These are phyloP conservation scores for Cichorium intybus DNA, from an alignment of 140 eudicot species.

Conservation along the genomic window DNA sequence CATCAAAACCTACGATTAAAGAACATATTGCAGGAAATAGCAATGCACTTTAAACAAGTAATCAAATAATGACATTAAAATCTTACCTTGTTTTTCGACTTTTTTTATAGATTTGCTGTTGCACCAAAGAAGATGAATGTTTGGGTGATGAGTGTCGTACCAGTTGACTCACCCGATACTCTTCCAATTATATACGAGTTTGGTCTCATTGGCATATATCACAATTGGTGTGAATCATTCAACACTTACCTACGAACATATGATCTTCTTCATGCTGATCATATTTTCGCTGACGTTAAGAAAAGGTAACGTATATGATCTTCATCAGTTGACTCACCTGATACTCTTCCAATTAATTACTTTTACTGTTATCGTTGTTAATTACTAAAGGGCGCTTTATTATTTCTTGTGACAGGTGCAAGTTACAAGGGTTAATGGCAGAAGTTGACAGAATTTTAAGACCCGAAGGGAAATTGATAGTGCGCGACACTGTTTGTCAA, in stretches of 20 bases:
- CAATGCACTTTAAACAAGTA: slow-evolving; percentile 20
- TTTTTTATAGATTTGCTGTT: slow-evolving; percentile 52
- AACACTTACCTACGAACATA: slow-evolving; percentile 68
- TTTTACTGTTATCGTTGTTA: neutral
- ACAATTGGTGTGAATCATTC: slow-evolving; percentile 73
- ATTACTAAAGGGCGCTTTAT: neutral
- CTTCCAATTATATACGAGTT: slow-evolving; percentile 66
- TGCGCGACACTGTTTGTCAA: slow-evolving; percentile 46
- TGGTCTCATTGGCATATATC: slow-evolving; percentile 61
- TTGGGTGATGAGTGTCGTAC: slow-evolving; percentile 74
- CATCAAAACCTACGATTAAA: neutral
- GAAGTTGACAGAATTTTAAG: slow-evolving; percentile 62
- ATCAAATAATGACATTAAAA: too few species aligned
- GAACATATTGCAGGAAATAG: too few species aligned
- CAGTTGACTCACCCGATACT: slow-evolving; percentile 52
- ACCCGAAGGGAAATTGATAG: slow-evolving; percentile 50
- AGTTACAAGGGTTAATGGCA: slow-evolving; percentile 45
- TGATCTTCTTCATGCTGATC: slow-evolving; percentile 76
- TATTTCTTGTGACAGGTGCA: slow-evolving; percentile 38
- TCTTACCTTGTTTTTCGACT: neutral
- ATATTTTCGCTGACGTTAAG: slow-evolving; percentile 61
- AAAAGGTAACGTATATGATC: slow-evolving; percentile 43
- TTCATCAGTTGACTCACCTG: too few species aligned
- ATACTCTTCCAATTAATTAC: too few species aligned
- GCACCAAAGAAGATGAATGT: slow-evolving; percentile 59